Percentiles rank a stretch among this genome's conserved stretches.
These are phyloP conservation scores for Penicillium sp. DNA, from an alignment of 2,329 filamentous ascomycete species.

Conservation along the genomic window DNA sequence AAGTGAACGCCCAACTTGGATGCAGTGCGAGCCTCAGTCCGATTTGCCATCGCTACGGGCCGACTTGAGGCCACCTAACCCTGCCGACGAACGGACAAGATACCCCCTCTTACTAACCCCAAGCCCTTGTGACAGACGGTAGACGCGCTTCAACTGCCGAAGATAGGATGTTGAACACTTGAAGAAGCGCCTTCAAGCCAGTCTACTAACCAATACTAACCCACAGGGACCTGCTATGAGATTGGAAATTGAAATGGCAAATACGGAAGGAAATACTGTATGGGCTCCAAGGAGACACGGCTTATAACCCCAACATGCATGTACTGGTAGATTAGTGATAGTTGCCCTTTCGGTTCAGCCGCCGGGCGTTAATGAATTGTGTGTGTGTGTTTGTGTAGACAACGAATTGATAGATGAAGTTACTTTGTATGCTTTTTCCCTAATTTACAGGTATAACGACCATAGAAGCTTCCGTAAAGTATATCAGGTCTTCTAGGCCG, in stretches of 20 bases:
- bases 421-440: too few relatives aligned
- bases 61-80: slow-evolving; percentile 28
- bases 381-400: slow-evolving; percentile 12
- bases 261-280: too few relatives aligned
- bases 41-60: slow-evolving; percentile 30
- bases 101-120: not conserved
- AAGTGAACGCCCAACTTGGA: slow-evolving; percentile 32
- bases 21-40: slow-evolving; percentile 31
- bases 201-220: too few relatives aligned
- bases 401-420: too few relatives aligned
- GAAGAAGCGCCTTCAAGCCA: slow-evolving; percentile 28
- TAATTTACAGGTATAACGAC: too few relatives aligned
- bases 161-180: slow-evolving; percentile 40
- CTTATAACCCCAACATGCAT: too few relatives aligned
- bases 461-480: too few relatives aligned
- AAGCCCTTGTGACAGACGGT: slow-evolving; percentile 11
- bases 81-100: slow-evolving; percentile 14
- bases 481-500: too few relatives aligned
- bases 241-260: too few relatives aligned
- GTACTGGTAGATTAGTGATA: too few relatives aligned
- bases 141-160: slow-evolving; percentile 38
- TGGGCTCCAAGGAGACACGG: too few relatives aligned
- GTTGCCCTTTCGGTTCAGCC: slow-evolving; percentile 24
- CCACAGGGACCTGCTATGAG: too few relatives aligned
- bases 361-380: slow-evolving; percentile 29